phyloP scores from a whole-genome alignment of 345 rosid genomes.

The Odontarrhena argentea region DNA sequence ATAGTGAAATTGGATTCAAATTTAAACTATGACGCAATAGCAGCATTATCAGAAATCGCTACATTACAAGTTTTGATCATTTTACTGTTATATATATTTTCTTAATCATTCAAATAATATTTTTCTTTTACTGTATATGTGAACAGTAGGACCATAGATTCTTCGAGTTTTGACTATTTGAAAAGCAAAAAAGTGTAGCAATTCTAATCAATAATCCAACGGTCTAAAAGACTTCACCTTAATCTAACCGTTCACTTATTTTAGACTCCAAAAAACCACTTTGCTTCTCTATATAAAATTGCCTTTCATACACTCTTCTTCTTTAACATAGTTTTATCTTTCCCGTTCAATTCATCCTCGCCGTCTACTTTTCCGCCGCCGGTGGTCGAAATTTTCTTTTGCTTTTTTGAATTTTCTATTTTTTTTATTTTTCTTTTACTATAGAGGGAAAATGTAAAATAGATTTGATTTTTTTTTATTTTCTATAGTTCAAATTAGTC shows the following conservation, averaged over 20 bases:
- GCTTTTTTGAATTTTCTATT: neutral
- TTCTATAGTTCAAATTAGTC: slow-evolving; percentile 21
- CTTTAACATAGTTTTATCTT: neutral
- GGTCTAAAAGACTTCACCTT: slow-evolving; percentile 2
- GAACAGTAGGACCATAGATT: slow-evolving; percentile 12
- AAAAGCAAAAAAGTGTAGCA: slow-evolving; percentile 2
- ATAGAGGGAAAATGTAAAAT: slow-evolving; percentile 4
- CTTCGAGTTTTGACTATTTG: slow-evolving; percentile 6
- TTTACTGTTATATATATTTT: too few relatives aligned
- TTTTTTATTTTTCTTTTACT: neutral
- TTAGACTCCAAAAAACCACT: slow-evolving; percentile 7
- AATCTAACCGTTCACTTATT: slow-evolving; percentile 36
- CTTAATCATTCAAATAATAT: too few relatives aligned
- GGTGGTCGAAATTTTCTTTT: neutral
- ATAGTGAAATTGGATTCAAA: too few relatives aligned
- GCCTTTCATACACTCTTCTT: slow-evolving; percentile 21
- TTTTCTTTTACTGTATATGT: too few relatives aligned
- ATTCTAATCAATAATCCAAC: slow-evolving; percentile 34
- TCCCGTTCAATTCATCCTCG: slow-evolving; percentile 7
- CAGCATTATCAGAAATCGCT: too few relatives aligned
- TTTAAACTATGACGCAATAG: too few relatives aligned
- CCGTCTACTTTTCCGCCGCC: slow-evolving; percentile 10
- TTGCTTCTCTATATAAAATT: slow-evolving; percentile 20
- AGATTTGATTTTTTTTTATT: neutral
- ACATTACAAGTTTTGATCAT: too few relatives aligned